A percentile compares a stretch with the other conserved stretches of the same genome.
These are phyloP conservation scores for Voacanga thouarsii DNA, from an alignment of 257 asterid species.

Conservation along the genomic window DNA sequence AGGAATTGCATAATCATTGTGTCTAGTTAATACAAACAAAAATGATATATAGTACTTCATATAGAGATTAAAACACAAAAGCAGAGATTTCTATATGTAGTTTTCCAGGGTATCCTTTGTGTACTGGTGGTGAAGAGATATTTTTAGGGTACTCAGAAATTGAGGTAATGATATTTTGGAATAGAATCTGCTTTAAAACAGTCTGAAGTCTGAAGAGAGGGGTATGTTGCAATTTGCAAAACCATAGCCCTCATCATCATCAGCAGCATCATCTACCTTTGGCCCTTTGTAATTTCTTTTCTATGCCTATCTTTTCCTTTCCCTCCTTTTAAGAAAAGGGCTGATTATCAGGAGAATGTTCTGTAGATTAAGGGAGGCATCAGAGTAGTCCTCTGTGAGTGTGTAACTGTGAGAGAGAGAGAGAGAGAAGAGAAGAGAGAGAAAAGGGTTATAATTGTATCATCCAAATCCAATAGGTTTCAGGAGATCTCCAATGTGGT, in stretches of 20 bases:
- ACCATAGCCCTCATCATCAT: background rate
- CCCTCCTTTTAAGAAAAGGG: conserved; percentile 36
- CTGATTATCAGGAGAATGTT: conserved; percentile 51
- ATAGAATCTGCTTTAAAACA: background rate
- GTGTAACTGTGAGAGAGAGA: background rate
- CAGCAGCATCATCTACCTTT: background rate
- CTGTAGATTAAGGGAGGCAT: conserved; percentile 21
- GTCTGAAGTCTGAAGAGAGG: background rate
- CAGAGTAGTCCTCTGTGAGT: background rate
- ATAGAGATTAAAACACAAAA: too few relatives aligned
- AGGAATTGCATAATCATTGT: too few relatives aligned
- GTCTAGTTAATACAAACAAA: too few relatives aligned
- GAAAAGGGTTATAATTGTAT: conserved; percentile 2
- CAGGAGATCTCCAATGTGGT: conserved; percentile 48
- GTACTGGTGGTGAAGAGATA: too few relatives aligned
- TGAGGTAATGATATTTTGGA: conserved; percentile 1
- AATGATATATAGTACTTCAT: too few relatives aligned
- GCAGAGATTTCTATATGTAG: too few relatives aligned
- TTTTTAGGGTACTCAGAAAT: background rate
- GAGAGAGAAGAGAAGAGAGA: background rate
- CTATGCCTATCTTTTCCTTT: background rate
- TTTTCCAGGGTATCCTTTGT: too few relatives aligned
- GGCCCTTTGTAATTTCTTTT: background rate
- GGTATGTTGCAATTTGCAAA: background rate
- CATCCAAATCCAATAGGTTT: conserved; percentile 44